phyloP scores from a whole-genome alignment of 805 yeast species.

The Candida sakaeoensis region DNA sequence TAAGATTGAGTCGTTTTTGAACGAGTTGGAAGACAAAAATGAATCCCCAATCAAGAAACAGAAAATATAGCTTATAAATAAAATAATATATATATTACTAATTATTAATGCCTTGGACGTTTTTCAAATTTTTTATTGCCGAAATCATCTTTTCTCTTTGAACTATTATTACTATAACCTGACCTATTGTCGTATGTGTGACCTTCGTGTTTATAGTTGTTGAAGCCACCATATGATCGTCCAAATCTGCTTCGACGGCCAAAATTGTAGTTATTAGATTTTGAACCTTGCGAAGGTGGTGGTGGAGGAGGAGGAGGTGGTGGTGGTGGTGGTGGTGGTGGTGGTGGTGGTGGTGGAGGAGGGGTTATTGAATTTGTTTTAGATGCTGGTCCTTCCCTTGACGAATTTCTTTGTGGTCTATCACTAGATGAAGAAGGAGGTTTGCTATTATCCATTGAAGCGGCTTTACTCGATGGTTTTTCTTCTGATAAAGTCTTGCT shows the following conservation, averaged over 20 bases:
- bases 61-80: background rate
- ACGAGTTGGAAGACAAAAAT: slow-evolving; percentile 16
- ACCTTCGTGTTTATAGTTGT: background rate
- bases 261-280: background rate
- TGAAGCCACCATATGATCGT: background rate
- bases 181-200: slow-evolving; percentile 2
- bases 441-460: background rate
- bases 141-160: slow-evolving; percentile 23
- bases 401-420: background rate
- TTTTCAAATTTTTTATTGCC: slow-evolving; percentile 26
- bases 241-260: slow-evolving; percentile 1
- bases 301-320: too few relatives aligned
- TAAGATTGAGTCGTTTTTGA: slow-evolving; percentile 28
- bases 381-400: too few relatives aligned
- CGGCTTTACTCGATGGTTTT: too few relatives aligned
- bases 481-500: too few relatives aligned
- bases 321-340: slow-evolving; percentile 10
- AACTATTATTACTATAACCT: background rate
- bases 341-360: slow-evolving; percentile 13
- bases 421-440: background rate
- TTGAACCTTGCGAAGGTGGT: too few relatives aligned
- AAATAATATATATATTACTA: background rate
- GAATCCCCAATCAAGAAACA: slow-evolving; percentile 9
- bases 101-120: slow-evolving; percentile 22
- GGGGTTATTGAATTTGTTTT: background rate